A percentile compares a stretch with the other conserved stretches of the same genome.
phyloP scores from a whole-genome alignment of 2,329 filamentous ascomycete genomes.

The Colletotrichum spaethianum region DNA sequence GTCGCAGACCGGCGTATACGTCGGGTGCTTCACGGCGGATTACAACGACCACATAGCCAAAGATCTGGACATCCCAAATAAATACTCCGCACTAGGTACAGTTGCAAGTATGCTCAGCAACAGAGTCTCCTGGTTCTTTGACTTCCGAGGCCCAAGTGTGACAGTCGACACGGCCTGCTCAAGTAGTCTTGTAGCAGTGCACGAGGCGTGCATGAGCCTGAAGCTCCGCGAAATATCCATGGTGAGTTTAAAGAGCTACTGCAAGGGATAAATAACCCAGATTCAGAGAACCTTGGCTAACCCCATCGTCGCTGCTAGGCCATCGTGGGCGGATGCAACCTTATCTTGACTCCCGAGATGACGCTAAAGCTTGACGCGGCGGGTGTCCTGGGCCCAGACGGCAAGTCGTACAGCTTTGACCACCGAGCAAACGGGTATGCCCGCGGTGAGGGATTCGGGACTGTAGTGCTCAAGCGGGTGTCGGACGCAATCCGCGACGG shows the following conservation, averaged over 20 bases:
- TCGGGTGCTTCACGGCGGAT: constrained; percentile 48
- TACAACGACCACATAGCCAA: constrained; percentile 42
- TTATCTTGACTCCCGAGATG: constrained; percentile 42
- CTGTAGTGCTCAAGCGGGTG: constrained; percentile 66
- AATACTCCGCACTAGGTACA: constrained; percentile 48
- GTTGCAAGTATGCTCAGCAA: constrained; percentile 51
- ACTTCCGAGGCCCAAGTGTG: constrained; percentile 50
- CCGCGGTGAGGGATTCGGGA: constrained; percentile 62
- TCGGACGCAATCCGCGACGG: constrained; percentile 59
- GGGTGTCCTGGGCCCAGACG: constrained; percentile 47
- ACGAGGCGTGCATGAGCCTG: constrained; percentile 47
- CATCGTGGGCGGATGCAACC: constrained; percentile 45
- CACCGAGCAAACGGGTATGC: constrained; percentile 51
- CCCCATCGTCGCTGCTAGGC: constrained; percentile 55
- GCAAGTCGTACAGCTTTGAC: constrained; percentile 52
- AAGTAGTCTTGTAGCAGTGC: constrained; percentile 51
- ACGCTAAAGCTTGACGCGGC: constrained; percentile 35
- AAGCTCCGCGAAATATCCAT: constrained; percentile 39
- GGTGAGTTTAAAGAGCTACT: constrained; percentile 27
- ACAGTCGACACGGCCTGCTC: constrained; percentile 59
- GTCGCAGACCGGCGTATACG: constrained; percentile 44
- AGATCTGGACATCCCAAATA: constrained; percentile 36
- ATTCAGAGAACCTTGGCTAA: constrained; percentile 45
- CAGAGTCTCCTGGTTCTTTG: constrained; percentile 54
- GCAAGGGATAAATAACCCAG: not conserved